Evolutionary conservation across 2,329 filamentous ascomycete species (phyloP), one percentile per base, ranked within the genome.

Genomic region (Botrytis elliptica): DNA sequence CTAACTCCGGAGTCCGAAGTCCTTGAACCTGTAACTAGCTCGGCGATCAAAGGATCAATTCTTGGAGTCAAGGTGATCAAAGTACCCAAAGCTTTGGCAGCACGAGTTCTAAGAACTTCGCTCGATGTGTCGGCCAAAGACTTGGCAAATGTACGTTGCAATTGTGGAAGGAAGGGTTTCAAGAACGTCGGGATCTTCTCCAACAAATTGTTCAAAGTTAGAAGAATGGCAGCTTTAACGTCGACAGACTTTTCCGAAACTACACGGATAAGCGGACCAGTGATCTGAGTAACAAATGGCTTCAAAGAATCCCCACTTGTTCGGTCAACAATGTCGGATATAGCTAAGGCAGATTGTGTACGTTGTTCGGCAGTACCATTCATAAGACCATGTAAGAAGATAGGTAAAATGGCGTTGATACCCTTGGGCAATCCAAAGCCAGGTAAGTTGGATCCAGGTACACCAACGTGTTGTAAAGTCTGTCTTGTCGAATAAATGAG

Each of bases 381-480:
- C 92, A 99, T 97, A 77, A 99, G 87, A 83, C 96, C 96, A 82
- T 99, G 97, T 81, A 98, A 84, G 88, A 99, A 98, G 77, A 99
- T 98, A 3, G 97, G 96, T 75, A 99, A 85, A 77, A 99, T 91
- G 76, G 96, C 95, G 80, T 94, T 97, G 86, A 99, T 97, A 75
- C 97, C 97, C 88, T 98, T 99, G 2, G 95, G 96, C 73, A 98
- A 85, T 78, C 90, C 88, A 85, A 99, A 99, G 52, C 96, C 97
- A 57, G 94, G 90, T 65, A 99, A 86, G 79, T 95, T 91, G 59
- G 91, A 88, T 42, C 96, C 96, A 60, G 94, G 85, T 63, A 97
- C 93, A 78, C 97, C 96, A 65, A 98, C 93, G 79, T 95, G 93
- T 77, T 93, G 91, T 72, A 99, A 87, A 1, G 93, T 91, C 82